Evolutionary conservation across 139 green algal species (phyloP), one percentile per base, ranked within the genome.

Genomic region (Chlamydomonas sp.): DNA sequence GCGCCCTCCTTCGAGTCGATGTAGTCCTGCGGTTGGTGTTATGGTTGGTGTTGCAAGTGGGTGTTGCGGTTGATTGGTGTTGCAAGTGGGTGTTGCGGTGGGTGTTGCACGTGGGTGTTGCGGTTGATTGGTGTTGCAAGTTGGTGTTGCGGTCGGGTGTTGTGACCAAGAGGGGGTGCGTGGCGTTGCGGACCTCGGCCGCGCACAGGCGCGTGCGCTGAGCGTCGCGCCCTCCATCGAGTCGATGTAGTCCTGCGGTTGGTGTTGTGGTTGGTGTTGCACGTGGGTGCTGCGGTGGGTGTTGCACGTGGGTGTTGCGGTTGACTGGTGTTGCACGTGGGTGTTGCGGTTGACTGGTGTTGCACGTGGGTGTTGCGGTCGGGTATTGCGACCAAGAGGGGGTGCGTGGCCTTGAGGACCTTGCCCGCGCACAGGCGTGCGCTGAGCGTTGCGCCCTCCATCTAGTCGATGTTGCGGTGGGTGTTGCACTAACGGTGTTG

Each of bases 1-100:
- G 93, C 93, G 10, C 93, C 93, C 87, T 98, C 93, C 93, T 98
- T 98, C 62, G 82, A 93, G 75, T 98, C 92, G 39, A 98, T 97
- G 86, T 98, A 98, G 83, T 98, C 92, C 83, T 96, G 90, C 47
- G 92, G 48, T 30, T 24, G 3, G 58, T 66, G 29, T 47, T n/a
- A n/a, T n/a, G n/a, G n/a, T n/a, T n/a, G n/a, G n/a, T n/a, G n/a
- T n/a, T n/a, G n/a, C n/a, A n/a, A n/a, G n/a, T n/a, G n/a, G n/a
- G n/a, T n/a, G n/a, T n/a, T n/a, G n/a, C n/a, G n/a, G n/a, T n/a
- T n/a, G n/a, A n/a, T n/a, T n/a, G n/a, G n/a, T n/a, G n/a, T n/a
- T n/a, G n/a, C n/a, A n/a, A n/a, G n/a, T n/a, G n/a, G n/a, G n/a
- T n/a, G n/a, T n/a, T 20, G 16, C 43, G 13, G 16, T 54, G 43